Conservation (phyloP, 495 filamentous ascomycete species). For the Xylaria venustula region DNA sequence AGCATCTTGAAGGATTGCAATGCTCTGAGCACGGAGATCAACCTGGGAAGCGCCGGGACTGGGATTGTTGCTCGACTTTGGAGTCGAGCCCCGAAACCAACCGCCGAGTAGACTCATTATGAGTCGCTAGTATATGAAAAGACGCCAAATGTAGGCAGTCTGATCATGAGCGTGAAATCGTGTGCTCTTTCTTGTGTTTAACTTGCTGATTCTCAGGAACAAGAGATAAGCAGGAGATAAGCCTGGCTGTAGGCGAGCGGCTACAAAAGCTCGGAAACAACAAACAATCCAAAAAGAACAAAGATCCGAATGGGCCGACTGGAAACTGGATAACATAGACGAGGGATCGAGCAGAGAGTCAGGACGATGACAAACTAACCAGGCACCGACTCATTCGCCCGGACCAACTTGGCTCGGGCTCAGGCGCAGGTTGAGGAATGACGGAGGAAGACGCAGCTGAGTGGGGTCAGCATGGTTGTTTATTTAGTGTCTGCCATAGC, state of each 20-base stretch:
- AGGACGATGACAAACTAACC: background rate
- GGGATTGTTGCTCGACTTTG: slow-evolving; percentile 22
- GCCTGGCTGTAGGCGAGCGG: background rate
- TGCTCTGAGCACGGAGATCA: slow-evolving; percentile 26
- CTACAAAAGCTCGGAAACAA: background rate
- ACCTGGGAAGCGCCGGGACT: slow-evolving; percentile 22
- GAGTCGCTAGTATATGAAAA: background rate
- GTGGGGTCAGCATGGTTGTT: background rate
- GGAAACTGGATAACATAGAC: background rate
- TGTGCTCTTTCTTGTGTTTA: background rate
- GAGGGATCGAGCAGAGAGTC: background rate
- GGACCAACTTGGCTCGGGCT: background rate
- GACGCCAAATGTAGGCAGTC: background rate
- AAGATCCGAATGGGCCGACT: background rate
- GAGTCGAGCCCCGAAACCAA: slow-evolving; percentile 30
- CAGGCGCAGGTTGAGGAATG: background rate
- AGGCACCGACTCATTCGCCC: background rate
- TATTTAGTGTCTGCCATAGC: background rate
- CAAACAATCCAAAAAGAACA: background rate
- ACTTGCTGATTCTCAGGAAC: background rate
- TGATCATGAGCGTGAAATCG: slow-evolving; percentile 10
- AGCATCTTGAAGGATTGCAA: slow-evolving; percentile 47
- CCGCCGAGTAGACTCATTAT: slow-evolving; percentile 29
- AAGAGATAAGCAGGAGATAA: background rate
- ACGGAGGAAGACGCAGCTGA: slow-evolving; percentile 3